Conservation (phyloP, 495 filamentous ascomycete species). For the Lepraria neglecta region DNA sequence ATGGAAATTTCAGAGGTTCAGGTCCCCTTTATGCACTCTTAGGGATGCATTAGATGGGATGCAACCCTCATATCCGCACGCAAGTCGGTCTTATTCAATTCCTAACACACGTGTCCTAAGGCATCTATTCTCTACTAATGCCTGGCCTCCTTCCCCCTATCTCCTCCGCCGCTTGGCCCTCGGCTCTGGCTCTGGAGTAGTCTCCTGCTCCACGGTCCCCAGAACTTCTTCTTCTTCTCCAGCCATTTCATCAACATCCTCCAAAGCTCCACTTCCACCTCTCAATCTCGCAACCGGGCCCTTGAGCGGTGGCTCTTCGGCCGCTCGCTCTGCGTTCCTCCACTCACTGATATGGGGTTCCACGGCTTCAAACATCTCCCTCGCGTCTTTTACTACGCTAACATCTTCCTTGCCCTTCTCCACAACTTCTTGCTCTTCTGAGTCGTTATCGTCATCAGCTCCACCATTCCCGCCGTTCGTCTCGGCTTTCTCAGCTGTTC, state of each 20-base stretch:
- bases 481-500: slow-evolving; percentile 16
- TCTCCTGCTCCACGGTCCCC: neutral
- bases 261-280: slow-evolving; percentile 25
- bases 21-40: too few species aligned
- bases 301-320: slow-evolving; percentile 26
- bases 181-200: slow-evolving; percentile 12
- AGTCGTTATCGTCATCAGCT: slow-evolving; percentile 29
- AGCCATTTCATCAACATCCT: slow-evolving; percentile 29
- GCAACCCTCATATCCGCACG: too few species aligned
- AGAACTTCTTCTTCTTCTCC: slow-evolving; percentile 25
- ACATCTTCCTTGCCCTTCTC: slow-evolving; percentile 60
- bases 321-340: slow-evolving; percentile 49
- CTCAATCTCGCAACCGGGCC: neutral
- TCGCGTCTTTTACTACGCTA: slow-evolving; percentile 71
- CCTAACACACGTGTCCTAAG: neutral
- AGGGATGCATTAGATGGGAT: too few species aligned
- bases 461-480: slow-evolving; percentile 20
- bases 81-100: too few species aligned
- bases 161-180: slow-evolving; percentile 8
- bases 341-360: slow-evolving; percentile 54
- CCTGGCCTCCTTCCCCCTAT: neutral
- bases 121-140: neutral
- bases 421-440: slow-evolving; percentile 39
- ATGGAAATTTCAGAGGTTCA: too few species aligned
- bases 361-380: slow-evolving; percentile 76